Evolutionary conservation across 805 yeast genomes (phyloP), one percentile per base, ranked within the genome.

Genomic region (Cyberlindnera xishuangbannaensis): DNA sequence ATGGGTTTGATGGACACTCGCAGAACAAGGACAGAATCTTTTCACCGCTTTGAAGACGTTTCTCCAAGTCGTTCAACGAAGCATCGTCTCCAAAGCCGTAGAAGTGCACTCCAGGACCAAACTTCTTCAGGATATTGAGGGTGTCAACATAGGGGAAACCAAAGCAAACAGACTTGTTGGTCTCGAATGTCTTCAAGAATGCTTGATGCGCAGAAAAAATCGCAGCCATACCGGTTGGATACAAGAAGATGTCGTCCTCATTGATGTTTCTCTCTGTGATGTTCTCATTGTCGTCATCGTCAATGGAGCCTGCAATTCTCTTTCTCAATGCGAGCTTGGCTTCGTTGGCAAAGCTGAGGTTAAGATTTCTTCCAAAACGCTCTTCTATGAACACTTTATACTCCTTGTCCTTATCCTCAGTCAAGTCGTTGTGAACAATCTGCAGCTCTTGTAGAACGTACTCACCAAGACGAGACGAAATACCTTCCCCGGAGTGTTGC

Each of bases 401-500:
- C 51, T 81, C 90, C 37, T 66, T 65, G 37, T 64, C 71, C 12
- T 51, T 59, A 27, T 55, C 45, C 32, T 48, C 51, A 15, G 46
- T 42, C 8, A 42, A 32, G 15, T 51, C 47, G 18, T 44, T 56
- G 44, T 61, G 59, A 32, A 59, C 55, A 41, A 56, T 48, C 52
- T 69, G 47, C 48, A 82, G 59, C 52, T 77, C 84, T 40, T 74
- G 76, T 39, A 82, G 58, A 30, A 83, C 76, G 50, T 85, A 92
- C 57, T 88, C 96, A 1, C 87, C 97, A 54, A 79, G 62, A 48
- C 97, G 67, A 22, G 95, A 84, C 12, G 95, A 84, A 18, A 92
- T 73, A n/a, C 96, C 95, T 58, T 90, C 97, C 18, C 99, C 99
- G 0, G 95, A 67, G 51, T 88, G 96, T 56, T 90, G 97, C 98